Base-by-base conservation (phyloP, 1,284 basidiomycete species). In the Ganoderma leucocontextum region DNA sequence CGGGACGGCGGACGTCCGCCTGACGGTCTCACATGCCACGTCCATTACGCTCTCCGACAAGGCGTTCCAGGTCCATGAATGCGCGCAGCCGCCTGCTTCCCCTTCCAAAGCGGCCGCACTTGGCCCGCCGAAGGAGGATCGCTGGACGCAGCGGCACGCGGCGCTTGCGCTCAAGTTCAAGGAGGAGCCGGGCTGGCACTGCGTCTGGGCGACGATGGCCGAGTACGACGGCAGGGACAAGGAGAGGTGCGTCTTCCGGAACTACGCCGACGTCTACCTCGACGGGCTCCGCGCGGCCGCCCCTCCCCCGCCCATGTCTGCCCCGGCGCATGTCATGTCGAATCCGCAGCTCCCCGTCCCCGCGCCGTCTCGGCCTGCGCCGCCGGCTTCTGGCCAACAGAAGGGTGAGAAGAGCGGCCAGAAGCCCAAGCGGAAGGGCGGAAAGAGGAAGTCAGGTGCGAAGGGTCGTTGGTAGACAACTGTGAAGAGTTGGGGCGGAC, bases 101-200 rank as follows among this genome's bases (percentile, higher is more conserved):
- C n/a, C 58, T 41, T 62, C 63, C n/a, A 65, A 61, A 35, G 17
- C 10, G 2, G 47, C 52, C 36, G 49, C 39, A 33, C 52, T 36
- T 38, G 78, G 76, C 38, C 75, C 78, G 63, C 68, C 29, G 29
- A 29, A 58, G 62, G 77, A 79, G 66, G 73, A 71, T 61, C 75
- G 76, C 60, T 90, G 89, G 89, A 83, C 87, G 70, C 88, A 90
- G 77, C 82, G 83, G 63, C 89, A 91, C 74, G 80, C 81, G 22
- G 86, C 80, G 1, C 75, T 87, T 9, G 85, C 83, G 35, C 78
- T 87, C 75, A 84, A 85, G 70, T 86, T 85, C 67, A 75, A 77
- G 55, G 82, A 84, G 73, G 77, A 78, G 39, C 76, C 73, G 39
- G 79, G 76, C 42, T 91, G 89, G 89, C 87, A 89, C 69, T 90